phyloP scores from a whole-genome alignment of 129 eudicot genomes.

The Chrysanthemum makinoi region DNA sequence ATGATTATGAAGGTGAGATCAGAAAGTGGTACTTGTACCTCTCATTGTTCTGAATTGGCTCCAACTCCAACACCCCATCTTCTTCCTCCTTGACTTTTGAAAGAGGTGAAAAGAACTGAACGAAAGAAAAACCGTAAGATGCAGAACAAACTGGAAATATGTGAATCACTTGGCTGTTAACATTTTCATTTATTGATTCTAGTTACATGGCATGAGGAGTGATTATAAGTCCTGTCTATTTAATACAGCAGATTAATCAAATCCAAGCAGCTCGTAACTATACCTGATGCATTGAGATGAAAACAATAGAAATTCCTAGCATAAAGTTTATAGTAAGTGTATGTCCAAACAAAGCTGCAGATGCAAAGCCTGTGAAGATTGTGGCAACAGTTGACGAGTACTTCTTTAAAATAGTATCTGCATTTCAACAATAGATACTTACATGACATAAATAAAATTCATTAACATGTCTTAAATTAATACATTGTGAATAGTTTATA shows the following conservation, averaged over 20 bases:
- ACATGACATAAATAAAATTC: neutral
- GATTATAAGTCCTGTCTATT: no score
- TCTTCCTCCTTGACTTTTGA: conserved; percentile 84
- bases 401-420: conserved; percentile 96
- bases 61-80: conserved; percentile 50
- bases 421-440: conserved; percentile 14
- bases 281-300: conserved; percentile 99
- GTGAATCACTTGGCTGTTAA: neutral
- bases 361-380: conserved; percentile 94
- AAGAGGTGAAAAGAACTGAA: conserved; percentile 96
- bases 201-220: no score
- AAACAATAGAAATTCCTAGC: conserved; percentile 90
- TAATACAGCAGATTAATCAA: no score
- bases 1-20: no score
- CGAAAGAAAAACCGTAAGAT: conserved; percentile 29
- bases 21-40: conserved; percentile 38
- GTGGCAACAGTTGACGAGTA: conserved; percentile 99
- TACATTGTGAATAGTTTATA: neutral
- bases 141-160: neutral
- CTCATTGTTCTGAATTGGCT: conserved; percentile 49
- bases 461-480: conserved; percentile 1
- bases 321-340: conserved; percentile 80
- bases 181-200: neutral
- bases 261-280: neutral
- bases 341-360: conserved; percentile 91